phyloP scores from a whole-genome alignment of 306 rosid genomes.

The Sophora flavescens region DNA sequence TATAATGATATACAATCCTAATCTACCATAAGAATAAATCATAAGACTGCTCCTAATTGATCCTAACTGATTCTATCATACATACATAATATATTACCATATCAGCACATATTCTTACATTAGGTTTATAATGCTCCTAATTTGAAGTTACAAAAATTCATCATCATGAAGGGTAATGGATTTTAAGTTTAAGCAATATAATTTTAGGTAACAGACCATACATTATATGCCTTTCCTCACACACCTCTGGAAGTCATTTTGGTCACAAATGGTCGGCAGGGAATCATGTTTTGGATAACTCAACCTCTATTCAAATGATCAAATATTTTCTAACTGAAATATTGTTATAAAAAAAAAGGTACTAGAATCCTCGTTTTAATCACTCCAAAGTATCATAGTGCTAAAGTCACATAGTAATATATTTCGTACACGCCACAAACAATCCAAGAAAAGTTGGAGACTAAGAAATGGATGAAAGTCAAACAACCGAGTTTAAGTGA shows the following conservation, averaged over 20 bases:
- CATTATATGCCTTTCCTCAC: neutral
- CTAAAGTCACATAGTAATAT: neutral
- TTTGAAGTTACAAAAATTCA: conserved; percentile 20
- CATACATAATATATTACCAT: no score
- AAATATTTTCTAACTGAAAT: neutral
- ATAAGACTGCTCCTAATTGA: no score
- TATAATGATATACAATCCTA: no score
- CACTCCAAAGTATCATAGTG: neutral
- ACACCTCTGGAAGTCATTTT: neutral
- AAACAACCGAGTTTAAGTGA: neutral
- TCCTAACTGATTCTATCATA: no score
- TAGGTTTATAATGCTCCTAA: conserved; percentile 15
- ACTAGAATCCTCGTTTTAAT: neutral
- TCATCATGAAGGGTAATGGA: conserved; percentile 3
- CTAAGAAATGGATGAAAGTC: neutral
- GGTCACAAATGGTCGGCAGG: neutral
- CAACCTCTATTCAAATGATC: conserved; percentile 18
- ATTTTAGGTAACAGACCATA: neutral
- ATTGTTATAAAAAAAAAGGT: neutral
- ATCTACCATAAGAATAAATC: no score
- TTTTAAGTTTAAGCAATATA: conserved; percentile 23
- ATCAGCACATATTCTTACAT: no score
- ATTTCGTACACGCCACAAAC: neutral
- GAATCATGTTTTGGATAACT: neutral
- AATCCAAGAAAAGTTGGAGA: neutral